Percentiles rank a stretch among this genome's conserved stretches.
phyloP scores from a whole-genome alignment of 192 early-diverging fungal species.

The Coemansia sp. region DNA sequence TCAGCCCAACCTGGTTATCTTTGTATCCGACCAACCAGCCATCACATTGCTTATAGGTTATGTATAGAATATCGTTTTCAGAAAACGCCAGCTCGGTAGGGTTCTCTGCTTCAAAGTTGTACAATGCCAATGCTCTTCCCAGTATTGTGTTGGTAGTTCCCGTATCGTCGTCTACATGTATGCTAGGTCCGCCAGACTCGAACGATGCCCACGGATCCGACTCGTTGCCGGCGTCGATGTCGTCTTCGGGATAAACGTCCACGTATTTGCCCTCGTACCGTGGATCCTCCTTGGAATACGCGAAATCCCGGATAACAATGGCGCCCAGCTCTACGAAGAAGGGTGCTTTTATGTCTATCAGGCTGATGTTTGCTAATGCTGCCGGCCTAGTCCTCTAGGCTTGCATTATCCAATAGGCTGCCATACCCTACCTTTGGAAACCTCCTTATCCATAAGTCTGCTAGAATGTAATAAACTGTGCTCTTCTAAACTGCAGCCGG shows the following conservation, averaged over 20 bases:
- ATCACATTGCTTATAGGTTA: conserved; percentile 68
- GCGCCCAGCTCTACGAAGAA: not conserved
- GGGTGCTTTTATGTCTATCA: too few species aligned
- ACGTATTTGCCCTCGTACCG: conserved; percentile 35
- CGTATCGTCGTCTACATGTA: conserved; percentile 8
- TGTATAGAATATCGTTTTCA: conserved; percentile 62
- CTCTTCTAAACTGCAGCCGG: too few species aligned
- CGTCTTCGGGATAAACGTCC: conserved; percentile 20
- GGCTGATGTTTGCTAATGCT: not conserved
- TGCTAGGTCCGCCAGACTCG: conserved; percentile 34
- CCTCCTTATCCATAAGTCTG: conserved; percentile 1
- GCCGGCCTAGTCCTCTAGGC: not conserved
- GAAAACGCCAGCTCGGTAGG: conserved; percentile 64
- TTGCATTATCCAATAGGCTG: not conserved
- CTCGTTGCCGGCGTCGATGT: conserved; percentile 27
- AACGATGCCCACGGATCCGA: conserved; percentile 44
- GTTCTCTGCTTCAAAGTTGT: conserved; percentile 74
- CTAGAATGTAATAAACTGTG: too few species aligned
- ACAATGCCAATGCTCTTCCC: conserved; percentile 59
- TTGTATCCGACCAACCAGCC: conserved; percentile 76
- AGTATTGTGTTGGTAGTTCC: conserved; percentile 12
- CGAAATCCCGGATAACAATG: conserved; percentile 49
- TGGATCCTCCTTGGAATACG: conserved; percentile 42
- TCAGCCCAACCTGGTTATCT: conserved; percentile 62
- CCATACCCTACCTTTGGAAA: conserved; percentile 17